phyloP scores from a whole-genome alignment of 805 yeast genomes.

The Metschnikowia rubicola region DNA sequence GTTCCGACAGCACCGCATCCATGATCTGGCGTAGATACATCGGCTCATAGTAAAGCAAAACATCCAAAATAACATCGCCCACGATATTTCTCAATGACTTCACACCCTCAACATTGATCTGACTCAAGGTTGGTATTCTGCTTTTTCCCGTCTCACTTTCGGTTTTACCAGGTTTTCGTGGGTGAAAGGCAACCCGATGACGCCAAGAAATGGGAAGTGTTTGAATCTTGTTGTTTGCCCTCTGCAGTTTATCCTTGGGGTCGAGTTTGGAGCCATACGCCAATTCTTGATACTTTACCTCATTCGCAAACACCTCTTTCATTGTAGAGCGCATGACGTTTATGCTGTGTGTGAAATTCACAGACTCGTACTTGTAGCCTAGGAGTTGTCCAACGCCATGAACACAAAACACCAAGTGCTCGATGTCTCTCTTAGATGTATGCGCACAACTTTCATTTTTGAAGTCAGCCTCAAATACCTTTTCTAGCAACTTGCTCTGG shows the following conservation, averaged over 20 bases:
- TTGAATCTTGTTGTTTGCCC: conserved; percentile 60
- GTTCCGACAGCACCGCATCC: conserved; percentile 55
- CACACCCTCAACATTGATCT: conserved; percentile 75
- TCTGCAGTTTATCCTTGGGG: conserved; percentile 12
- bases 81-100: conserved; percentile 71
- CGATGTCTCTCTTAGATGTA: conserved; percentile 32
- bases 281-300: conserved; percentile 36
- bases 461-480: conserved; percentile 13
- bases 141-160: conserved; percentile 35
- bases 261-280: conserved; percentile 23
- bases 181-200: conserved; percentile 63
- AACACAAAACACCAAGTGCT: conserved; percentile 76
- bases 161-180: conserved; percentile 39
- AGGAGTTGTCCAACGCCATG: conserved; percentile 95
- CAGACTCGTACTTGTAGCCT: conserved; percentile 72
- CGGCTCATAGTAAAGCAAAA: conserved; percentile 73
- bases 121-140: conserved; percentile 59
- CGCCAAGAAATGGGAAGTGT: conserved; percentile 93
- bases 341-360: conserved; percentile 84
- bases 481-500: conserved; percentile 13
- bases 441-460: conserved; percentile 1
- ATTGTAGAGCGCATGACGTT: conserved; percentile 60
- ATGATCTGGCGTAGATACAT: conserved; percentile 59
- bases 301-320: conserved; percentile 44
- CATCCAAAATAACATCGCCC: conserved; percentile 85